phyloP scores from a whole-genome alignment of 495 filamentous ascomycete genomes.

The Aspergillus ostianus region DNA sequence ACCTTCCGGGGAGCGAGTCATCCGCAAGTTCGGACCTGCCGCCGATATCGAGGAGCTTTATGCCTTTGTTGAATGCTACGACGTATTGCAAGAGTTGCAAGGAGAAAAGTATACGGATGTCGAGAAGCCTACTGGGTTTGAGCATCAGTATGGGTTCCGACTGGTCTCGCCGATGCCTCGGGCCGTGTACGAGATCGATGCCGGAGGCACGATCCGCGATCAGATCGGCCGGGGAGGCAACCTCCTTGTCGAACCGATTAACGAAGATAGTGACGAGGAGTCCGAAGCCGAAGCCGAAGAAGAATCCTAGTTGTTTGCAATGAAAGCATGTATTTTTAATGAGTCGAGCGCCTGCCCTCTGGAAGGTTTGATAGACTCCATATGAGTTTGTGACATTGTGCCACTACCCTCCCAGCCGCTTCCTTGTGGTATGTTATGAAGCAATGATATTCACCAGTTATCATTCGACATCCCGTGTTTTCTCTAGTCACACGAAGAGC shows the following conservation, averaged over 20 bases:
- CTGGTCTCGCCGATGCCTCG: conserved; percentile 83
- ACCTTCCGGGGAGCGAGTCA: conserved; percentile 66
- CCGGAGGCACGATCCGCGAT: conserved; percentile 61
- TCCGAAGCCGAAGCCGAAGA: conserved; percentile 26
- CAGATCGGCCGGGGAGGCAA: conserved; percentile 82
- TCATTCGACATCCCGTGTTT: not conserved
- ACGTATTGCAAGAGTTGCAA: conserved; percentile 48
- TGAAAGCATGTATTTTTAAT: conserved; percentile 7
- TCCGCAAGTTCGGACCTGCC: conserved; percentile 65
- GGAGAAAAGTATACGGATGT: conserved; percentile 26
- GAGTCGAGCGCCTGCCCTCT: not conserved
- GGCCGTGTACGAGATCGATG: conserved; percentile 67
- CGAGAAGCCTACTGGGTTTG: conserved; percentile 61
- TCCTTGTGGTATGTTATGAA: not conserved
- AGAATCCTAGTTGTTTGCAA: conserved; percentile 7
- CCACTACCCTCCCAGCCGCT: too few relatives aligned
- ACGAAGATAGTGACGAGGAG: conserved; percentile 56
- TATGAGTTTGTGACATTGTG: not conserved
- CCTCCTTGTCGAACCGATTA: conserved; percentile 75
- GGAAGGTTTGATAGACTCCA: not conserved
- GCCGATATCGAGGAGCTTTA: conserved; percentile 84
- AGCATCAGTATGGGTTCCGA: conserved; percentile 76
- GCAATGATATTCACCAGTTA: not conserved
- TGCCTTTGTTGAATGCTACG: conserved; percentile 93
- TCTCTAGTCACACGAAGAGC: not conserved